phyloP scores from a whole-genome alignment of 352 stramenopile species.

The Globisporangium yorkense region DNA sequence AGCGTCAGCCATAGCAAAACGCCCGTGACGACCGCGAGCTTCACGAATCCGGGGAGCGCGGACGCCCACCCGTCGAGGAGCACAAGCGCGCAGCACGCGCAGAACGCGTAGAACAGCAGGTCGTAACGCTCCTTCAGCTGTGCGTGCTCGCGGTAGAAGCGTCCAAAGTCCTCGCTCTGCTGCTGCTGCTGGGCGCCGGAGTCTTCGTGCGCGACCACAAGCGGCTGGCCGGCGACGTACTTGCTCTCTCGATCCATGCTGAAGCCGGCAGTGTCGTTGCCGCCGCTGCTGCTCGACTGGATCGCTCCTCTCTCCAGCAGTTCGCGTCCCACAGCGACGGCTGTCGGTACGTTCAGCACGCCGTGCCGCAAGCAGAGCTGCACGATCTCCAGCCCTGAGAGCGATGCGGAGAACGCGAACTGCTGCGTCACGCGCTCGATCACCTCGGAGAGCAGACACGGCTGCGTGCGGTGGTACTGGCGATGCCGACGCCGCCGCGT shows the following conservation, averaged over 20 bases:
- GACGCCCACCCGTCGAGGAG: slow-evolving; percentile 24
- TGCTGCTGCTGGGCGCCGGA: slow-evolving; percentile 1
- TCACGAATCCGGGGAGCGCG: slow-evolving; percentile 24
- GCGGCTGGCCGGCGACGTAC: slow-evolving; percentile 3
- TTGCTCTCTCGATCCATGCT: slow-evolving; percentile 1
- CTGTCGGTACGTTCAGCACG: slow-evolving; percentile 35
- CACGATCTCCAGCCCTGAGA: slow-evolving; percentile 33
- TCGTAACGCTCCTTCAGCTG: slow-evolving; percentile 23
- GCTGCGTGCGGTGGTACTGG: slow-evolving; percentile 4
- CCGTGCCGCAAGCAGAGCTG: slow-evolving; percentile 33
- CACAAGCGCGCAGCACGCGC: slow-evolving; percentile 30
- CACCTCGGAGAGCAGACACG: slow-evolving; percentile 9
- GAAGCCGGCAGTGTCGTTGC: slow-evolving; percentile 5
- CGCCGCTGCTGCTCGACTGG: background rate
- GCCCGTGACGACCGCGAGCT: slow-evolving; percentile 25
- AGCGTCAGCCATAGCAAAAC: slow-evolving; percentile 34
- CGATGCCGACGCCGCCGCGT: background rate
- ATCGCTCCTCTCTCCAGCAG: slow-evolving; percentile 29
- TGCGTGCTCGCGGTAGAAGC: slow-evolving; percentile 19
- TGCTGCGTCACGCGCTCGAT: slow-evolving; percentile 2
- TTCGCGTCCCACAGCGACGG: slow-evolving; percentile 25
- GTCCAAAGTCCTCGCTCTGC: slow-evolving; percentile 17
- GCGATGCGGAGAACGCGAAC: slow-evolving; percentile 11
- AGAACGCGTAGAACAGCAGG: slow-evolving; percentile 27
- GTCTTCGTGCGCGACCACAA: background rate